Base-by-base conservation (phyloP, 2,329 filamentous ascomycete species). In the Fusarium guadeloupense region DNA sequence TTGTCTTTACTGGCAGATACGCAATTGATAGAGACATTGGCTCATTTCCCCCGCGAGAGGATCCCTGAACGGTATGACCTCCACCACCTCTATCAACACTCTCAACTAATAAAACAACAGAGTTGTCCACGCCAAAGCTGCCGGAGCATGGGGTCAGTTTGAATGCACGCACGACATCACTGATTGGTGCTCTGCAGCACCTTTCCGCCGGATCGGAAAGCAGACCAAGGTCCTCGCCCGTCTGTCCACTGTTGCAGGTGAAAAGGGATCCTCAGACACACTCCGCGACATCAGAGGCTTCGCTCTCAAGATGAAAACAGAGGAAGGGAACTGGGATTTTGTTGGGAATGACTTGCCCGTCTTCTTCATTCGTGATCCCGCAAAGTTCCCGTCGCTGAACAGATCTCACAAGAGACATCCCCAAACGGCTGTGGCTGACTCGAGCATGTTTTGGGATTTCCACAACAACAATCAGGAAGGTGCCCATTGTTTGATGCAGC, bases 391-490 rank as follows among this genome's bases (percentile, higher is more conserved):
- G 1, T 54, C 44, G 0, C 12, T 54, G 1, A 54, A 50, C 23
- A 41, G 37, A 13, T 54, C 50, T 4, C 37, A 54, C 2, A 54
- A 54, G 4, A 44, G 44, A 1, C 44, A 51, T 10, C 44, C 44
- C 0, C 50, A 54, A 10, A 54, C 50, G 19, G 50, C 44, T 0
- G 44, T 41, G 3, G 44, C 30, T 4, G 50, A 54, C 6, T 16
- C 45, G n/a, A 34, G 54, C 9, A 42, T 54, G 37, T 54, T 54
- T n/a, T 54, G 45, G 37, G 50, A 53, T 3, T 53, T 53, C 19
- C 44, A 53, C 16, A 41, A 53, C 5, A 26, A 50, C 9, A 53
- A 53, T 8, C 50, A 53, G 35, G 50, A 53, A 10, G 44, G 44
- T 3, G 44, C 50, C 3, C 45, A 54, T 19, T 50, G 30, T 17